Conservation (phyloP, 2,329 filamentous ascomycete genomes). For the Aspergillus sp. region DNA sequence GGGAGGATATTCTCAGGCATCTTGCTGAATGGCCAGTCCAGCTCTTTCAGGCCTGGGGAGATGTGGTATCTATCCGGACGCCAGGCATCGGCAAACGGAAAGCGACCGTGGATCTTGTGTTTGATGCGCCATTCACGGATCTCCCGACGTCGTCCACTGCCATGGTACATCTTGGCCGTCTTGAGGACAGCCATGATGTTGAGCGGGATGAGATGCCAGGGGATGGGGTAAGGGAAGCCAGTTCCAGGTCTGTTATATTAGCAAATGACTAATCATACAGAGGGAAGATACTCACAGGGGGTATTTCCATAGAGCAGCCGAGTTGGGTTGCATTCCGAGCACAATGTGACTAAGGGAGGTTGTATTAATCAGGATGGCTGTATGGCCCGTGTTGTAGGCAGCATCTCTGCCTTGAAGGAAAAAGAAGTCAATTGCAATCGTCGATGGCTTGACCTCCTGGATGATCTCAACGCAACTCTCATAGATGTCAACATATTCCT, state of each 20-base stretch:
- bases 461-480: constrained; percentile 43
- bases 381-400: constrained; percentile 37
- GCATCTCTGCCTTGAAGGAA: constrained; percentile 50
- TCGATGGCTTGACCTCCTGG: constrained; percentile 38
- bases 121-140: constrained; percentile 27
- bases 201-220: constrained; percentile 44
- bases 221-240: constrained; percentile 50
- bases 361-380: constrained; percentile 46
- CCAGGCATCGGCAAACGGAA: constrained; percentile 32
- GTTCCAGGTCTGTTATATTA: constrained; percentile 43
- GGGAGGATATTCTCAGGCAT: constrained; percentile 45
- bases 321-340: constrained; percentile 41
- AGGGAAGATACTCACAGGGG: constrained; percentile 27
- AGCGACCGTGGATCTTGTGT: constrained; percentile 27
- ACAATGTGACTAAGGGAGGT: constrained; percentile 49
- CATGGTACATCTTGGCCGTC: constrained; percentile 29
- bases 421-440: constrained; percentile 48
- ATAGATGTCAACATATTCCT: constrained; percentile 47
- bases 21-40: constrained; percentile 44
- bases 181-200: constrained; percentile 45
- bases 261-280: background rate
- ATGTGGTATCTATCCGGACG: constrained; percentile 31
- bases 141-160: constrained; percentile 26
- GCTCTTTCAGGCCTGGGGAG: constrained; percentile 32
- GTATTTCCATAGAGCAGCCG: constrained; percentile 35